These are phyloP conservation scores for Emmonsia crescens DNA, from an alignment of 2,329 filamentous ascomycete species.

Conservation along the genomic window DNA sequence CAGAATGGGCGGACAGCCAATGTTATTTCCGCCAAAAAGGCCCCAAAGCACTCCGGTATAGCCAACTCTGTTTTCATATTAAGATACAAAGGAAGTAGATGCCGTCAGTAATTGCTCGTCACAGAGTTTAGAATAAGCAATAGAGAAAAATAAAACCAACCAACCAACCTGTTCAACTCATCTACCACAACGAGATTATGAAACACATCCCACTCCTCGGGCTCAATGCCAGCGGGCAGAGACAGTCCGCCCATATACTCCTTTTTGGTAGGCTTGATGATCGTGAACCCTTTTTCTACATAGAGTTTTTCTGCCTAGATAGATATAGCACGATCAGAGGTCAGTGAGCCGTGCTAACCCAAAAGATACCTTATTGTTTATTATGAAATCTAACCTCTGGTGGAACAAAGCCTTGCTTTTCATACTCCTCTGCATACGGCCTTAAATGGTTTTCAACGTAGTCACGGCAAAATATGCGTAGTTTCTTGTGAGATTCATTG, in stretches of 20 bases:
- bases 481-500: slow-evolving; percentile 48
- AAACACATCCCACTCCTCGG: slow-evolving; percentile 45
- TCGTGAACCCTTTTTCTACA: slow-evolving; percentile 30
- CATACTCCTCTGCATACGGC: slow-evolving; percentile 54
- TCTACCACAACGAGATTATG: slow-evolving; percentile 47
- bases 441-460: slow-evolving; percentile 51
- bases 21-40: slow-evolving; percentile 49
- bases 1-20: slow-evolving; percentile 55
- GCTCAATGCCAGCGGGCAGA: slow-evolving; percentile 37
- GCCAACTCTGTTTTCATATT: slow-evolving; percentile 35
- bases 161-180: slow-evolving; percentile 31
- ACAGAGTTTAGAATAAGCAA: neutral
- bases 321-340: neutral
- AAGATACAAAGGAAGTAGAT: neutral
- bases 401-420: slow-evolving; percentile 45
- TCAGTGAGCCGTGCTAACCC: neutral
- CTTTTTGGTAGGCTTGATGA: slow-evolving; percentile 28
- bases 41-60: slow-evolving; percentile 49
- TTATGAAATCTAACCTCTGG: slow-evolving; percentile 17
- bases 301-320: slow-evolving; percentile 28
- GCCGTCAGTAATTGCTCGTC: neutral
- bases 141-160: neutral
- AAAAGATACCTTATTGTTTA: neutral
- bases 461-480: slow-evolving; percentile 46
- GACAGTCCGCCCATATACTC: slow-evolving; percentile 31